Base-by-base conservation (phyloP, 495 filamentous ascomycete genomes). In the Massariosphaeria phaeospora region DNA sequence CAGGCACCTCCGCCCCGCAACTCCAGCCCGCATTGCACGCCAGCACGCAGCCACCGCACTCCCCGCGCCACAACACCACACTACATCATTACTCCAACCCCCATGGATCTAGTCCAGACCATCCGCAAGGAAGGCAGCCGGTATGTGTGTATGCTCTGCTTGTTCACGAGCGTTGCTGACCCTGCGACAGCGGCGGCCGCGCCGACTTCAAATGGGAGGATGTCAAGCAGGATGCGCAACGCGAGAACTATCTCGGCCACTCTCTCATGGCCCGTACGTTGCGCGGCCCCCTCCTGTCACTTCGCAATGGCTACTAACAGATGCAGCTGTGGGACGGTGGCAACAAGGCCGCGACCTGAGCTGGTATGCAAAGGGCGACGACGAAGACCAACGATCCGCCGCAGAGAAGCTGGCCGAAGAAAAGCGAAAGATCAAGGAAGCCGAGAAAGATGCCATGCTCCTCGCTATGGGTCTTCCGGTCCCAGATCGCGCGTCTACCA, bases 201-300 rank as follows among this genome's bases (percentile, higher is more conserved):
- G 84, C 81, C 72, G 88, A 94, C 68, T 97, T 98, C 79, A 88
- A 83, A 73, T 97, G 93, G 93, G 85, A 91, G 57, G 88, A 95
- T 64, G 93, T 98, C 66, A 84, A 91, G 62, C 79, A 77, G 44
- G 91, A 89, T 33, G 70, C 77, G 34, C 90, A 96, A 63, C 88
- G 93, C 62, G 91, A 98, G 67, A 96, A 98, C 70, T 98, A 98
- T 69, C 84, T 98, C 0, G 93, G 94, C 35, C 93, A 98, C 69
- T 94, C 88, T 20, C 66, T 98, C 45, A 98, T 94, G 82, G 93
- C 93, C 4, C 80, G 69, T 70, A 64, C 36, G 66, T 66, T 23
- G 4, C 25, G 9, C 43, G 13, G 26, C 13, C 11, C 25, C 40
- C n/a, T n/a, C n/a, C n/a, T n/a, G 17, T 46, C 30, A 13, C 17